Evolutionary conservation across 768 basidiomycete genomes (phyloP), one percentile per base, ranked within the genome.

Genomic region (Mycena leptocephala): DNA sequence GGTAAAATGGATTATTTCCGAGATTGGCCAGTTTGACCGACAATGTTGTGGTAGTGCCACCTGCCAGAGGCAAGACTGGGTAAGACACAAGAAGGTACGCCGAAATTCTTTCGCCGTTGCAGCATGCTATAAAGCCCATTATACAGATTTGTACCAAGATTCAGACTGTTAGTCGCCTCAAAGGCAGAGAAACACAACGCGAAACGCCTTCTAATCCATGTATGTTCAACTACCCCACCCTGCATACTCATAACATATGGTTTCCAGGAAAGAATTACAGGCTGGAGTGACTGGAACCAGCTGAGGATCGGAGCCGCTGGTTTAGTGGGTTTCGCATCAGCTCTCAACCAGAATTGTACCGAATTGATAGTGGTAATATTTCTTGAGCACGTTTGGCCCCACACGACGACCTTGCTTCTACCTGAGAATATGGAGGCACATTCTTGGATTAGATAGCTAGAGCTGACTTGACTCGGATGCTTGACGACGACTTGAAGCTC

Each of bases 31-130:
- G 16, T 30, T 48, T 33, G 6, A 66, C 32, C 35, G 28, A 66
- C 64, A 46, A 28, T 53, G 32, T 22, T 10, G 5, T 37, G 46
- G 16, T 41, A 69, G 67, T 28, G 67, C 24, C 67, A 22, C 24
- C 67, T 69, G 67, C 55, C 67, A 69, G 55, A 69, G 1, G 55
- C 20, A 56, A 18, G 67, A 69, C 55, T 69, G 67, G 67, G 67
- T n/a, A 11, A 69, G 67, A 69, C 53, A 69, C 67, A 69, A 69
- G 39, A 58, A 11, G 16, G 67, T 69, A 67, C 65, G 51, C 37
- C 24, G 2, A 16, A 56, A 18, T 30, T 30, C 55, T 56, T 56
- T 56, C 28, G 6, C 30, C 55, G 7, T 46, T 14, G 43, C 43
- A 8, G 43, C 43, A 46, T 46, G 43, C 43, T 46, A 46, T 46